phyloP scores from a whole-genome alignment of 106 monocot species.

The Alisma plantagoaquatica region DNA sequence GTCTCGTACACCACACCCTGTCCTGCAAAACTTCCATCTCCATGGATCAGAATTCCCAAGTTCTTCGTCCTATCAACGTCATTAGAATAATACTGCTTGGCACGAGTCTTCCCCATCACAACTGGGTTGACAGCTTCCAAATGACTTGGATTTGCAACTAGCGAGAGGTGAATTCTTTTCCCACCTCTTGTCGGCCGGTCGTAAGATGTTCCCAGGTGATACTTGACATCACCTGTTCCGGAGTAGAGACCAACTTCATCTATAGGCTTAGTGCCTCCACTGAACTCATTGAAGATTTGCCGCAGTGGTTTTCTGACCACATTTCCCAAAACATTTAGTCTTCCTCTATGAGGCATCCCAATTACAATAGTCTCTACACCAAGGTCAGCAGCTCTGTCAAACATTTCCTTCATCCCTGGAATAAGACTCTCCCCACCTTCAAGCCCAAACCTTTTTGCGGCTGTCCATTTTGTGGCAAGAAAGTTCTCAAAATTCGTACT shows the following conservation, averaged over 20 bases:
- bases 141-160: conserved; percentile 88
- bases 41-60: conserved; percentile 58
- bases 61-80: conserved; percentile 57
- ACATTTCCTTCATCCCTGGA: conserved; percentile 89
- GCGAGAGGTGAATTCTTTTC: conserved; percentile 59
- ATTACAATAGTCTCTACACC: conserved; percentile 73
- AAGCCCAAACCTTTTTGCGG: conserved; percentile 72
- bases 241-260: conserved; percentile 54
- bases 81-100: conserved; percentile 63
- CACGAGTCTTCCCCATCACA: conserved; percentile 64
- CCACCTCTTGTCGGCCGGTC: conserved; percentile 74
- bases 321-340: conserved; percentile 72
- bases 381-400: conserved; percentile 50
- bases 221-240: conserved; percentile 81
- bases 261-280: conserved; percentile 40
- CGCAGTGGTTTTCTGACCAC: conserved; percentile 61
- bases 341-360: conserved; percentile 75
- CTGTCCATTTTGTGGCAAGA: conserved; percentile 64
- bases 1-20: conserved; percentile 86
- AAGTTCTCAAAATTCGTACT: conserved; percentile 81
- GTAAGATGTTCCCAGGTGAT: conserved; percentile 79
- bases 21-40: conserved; percentile 86
- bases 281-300: conserved; percentile 77
- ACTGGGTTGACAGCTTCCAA: conserved; percentile 80
- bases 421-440: conserved; percentile 75